These are phyloP conservation scores for Trichoderma semiorbis DNA, from an alignment of 2,329 filamentous ascomycete genomes.

Conservation along the genomic window DNA sequence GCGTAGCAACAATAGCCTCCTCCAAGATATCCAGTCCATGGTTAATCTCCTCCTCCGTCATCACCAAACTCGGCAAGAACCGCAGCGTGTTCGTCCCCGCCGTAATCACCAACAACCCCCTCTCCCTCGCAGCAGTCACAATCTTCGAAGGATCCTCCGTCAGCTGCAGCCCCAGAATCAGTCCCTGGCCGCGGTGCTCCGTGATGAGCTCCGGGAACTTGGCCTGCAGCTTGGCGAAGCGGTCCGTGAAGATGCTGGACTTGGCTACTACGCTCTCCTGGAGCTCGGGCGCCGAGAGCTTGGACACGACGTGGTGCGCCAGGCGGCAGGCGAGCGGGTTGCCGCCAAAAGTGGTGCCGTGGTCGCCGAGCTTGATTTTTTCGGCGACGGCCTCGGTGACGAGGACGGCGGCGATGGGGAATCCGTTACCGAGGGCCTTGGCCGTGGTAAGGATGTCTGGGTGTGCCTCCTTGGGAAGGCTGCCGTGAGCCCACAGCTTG, in stretches of 20 bases:
- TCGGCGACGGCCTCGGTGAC: slow-evolving; percentile 40
- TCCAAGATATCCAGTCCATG: slow-evolving; percentile 73
- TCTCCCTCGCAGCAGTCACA: slow-evolving; percentile 80
- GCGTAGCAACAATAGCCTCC: slow-evolving; percentile 54
- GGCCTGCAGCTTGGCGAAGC: slow-evolving; percentile 46
- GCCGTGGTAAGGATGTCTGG: slow-evolving; percentile 92
- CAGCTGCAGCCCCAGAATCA: slow-evolving; percentile 86
- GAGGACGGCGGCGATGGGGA: slow-evolving; percentile 77
- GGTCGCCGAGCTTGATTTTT: slow-evolving; percentile 62
- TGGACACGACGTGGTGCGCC: slow-evolving; percentile 78
- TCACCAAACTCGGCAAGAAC: slow-evolving; percentile 83
- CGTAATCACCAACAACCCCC: slow-evolving; percentile 85
- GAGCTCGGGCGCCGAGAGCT: slow-evolving; percentile 68
- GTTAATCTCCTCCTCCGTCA: slow-evolving; percentile 76
- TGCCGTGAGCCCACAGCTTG: slow-evolving; percentile 80
- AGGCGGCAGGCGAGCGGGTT: slow-evolving; percentile 84
- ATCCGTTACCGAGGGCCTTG: slow-evolving; percentile 94
- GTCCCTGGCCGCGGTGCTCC: slow-evolving; percentile 76
- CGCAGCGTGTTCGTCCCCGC: slow-evolving; percentile 88
- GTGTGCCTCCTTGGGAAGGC: slow-evolving; percentile 73
- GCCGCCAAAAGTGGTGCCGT: slow-evolving; percentile 91
- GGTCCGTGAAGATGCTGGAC: slow-evolving; percentile 46
- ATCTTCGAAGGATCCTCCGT: slow-evolving; percentile 68
- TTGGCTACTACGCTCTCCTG: slow-evolving; percentile 69
- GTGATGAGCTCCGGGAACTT: slow-evolving; percentile 65